Percentiles rank a stretch among this genome's conserved stretches.
These are phyloP conservation scores for Penicillium bovifimosum DNA, from an alignment of 495 filamentous ascomycete species.

Conservation along the genomic window DNA sequence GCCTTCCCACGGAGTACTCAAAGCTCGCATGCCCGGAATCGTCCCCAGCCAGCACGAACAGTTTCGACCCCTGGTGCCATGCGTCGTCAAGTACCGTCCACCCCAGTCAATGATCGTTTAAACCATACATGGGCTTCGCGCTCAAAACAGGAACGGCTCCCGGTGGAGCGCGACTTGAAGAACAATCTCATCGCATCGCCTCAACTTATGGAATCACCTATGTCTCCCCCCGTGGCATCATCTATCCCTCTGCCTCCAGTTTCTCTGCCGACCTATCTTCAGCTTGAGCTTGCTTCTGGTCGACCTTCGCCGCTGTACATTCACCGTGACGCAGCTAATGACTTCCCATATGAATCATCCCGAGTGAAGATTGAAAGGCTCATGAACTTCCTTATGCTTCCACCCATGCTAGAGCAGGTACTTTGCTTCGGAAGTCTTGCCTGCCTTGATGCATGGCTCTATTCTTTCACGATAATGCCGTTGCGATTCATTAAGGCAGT, in stretches of 20 bases:
- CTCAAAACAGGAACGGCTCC: constrained; percentile 30
- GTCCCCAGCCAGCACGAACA: constrained; percentile 31
- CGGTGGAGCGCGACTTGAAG: constrained; percentile 40
- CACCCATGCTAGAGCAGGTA: constrained; percentile 75
- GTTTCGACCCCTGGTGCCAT: constrained; percentile 34
- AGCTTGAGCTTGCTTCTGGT: constrained; percentile 78
- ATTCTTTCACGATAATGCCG: constrained; percentile 91
- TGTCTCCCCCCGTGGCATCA: constrained; percentile 62
- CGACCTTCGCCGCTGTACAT: constrained; percentile 85
- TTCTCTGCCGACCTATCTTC: constrained; percentile 81
- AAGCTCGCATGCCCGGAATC: constrained; percentile 19
- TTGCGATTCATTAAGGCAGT: constrained; percentile 83
- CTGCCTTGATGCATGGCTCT: constrained; percentile 95
- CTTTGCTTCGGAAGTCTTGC: constrained; percentile 83
- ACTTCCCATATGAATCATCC: constrained; percentile 93
- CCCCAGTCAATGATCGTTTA: constrained; percentile 30
- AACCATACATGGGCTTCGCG: constrained; percentile 37
- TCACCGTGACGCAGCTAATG: constrained; percentile 61
- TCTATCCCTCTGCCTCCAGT: constrained; percentile 75
- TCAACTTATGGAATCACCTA: constrained; percentile 32
- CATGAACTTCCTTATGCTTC: constrained; percentile 80
- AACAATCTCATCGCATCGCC: constrained; percentile 22
- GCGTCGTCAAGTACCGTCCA: constrained; percentile 17
- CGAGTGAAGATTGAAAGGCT: constrained; percentile 90
- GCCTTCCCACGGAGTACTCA: constrained; percentile 4